Evolutionary conservation across 352 stramenopile genomes (phyloP).

Genomic region (Sclerospora graminicola): DNA sequence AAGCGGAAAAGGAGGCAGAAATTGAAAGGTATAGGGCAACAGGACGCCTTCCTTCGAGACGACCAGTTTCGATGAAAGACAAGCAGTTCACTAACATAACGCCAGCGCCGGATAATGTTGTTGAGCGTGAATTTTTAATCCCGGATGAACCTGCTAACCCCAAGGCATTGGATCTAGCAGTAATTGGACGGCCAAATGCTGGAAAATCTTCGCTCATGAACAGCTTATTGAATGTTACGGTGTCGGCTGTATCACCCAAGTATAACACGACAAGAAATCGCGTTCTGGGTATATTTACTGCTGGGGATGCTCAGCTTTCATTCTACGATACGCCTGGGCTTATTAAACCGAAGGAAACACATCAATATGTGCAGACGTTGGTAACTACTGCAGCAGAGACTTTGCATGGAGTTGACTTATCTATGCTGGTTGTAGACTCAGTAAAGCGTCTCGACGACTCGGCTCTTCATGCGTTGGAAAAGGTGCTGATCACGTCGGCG

Average conservation of each 20-base stretch:
- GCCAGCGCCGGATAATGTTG: constrained; percentile 44
- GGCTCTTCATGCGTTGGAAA: constrained; percentile 65
- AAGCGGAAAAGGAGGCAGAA: constrained; percentile 10
- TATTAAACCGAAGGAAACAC: constrained; percentile 80
- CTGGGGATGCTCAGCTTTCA: constrained; percentile 60
- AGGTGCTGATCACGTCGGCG: constrained; percentile 69
- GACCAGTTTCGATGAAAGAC: constrained; percentile 33
- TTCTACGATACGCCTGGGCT: constrained; percentile 84
- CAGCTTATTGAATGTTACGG: constrained; percentile 58
- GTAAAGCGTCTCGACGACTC: constrained; percentile 76
- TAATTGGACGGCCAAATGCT: constrained; percentile 81
- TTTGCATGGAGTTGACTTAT: constrained; percentile 73
- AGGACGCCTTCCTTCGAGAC: constrained; percentile 18
- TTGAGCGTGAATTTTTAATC: constrained; percentile 63
- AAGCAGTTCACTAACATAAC: constrained; percentile 70
- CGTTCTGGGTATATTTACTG: constrained; percentile 67
- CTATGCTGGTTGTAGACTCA: constrained; percentile 75
- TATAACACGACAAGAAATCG: constrained; percentile 83
- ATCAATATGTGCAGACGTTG: constrained; percentile 73
- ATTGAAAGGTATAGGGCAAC: constrained; percentile 8
- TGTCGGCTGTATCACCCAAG: constrained; percentile 80
- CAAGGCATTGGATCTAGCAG: constrained; percentile 60
- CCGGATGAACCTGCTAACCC: constrained; percentile 60
- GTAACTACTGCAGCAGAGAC: constrained; percentile 72
- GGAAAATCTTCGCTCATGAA: constrained; percentile 86